phyloP scores from a whole-genome alignment of 2,329 filamentous ascomycete species.

The Leptographium radiaticola region DNA sequence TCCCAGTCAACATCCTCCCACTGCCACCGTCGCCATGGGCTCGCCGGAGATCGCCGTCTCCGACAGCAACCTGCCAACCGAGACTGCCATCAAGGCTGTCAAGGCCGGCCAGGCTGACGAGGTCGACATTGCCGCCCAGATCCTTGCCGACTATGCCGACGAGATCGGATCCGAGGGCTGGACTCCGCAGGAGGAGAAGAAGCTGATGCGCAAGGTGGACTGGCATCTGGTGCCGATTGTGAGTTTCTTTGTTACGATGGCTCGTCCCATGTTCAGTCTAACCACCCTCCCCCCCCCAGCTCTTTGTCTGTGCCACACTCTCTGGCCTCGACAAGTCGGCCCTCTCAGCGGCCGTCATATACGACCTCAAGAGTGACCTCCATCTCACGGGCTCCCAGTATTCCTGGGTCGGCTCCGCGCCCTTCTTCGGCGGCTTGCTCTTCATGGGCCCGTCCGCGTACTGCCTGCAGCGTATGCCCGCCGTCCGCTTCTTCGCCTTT shows the following conservation, averaged over 20 bases:
- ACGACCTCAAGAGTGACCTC: conserved; percentile 13
- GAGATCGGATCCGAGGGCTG: conserved; percentile 8
- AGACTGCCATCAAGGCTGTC: conserved; percentile 7
- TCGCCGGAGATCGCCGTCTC: neutral
- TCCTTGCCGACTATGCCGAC: conserved; percentile 13
- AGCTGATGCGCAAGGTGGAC: conserved; percentile 10
- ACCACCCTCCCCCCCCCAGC: neutral
- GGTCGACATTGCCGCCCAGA: conserved; percentile 16
- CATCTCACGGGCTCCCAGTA: conserved; percentile 15
- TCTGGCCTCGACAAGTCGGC: conserved; percentile 13
- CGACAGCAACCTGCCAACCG: neutral
- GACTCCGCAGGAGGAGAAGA: conserved; percentile 10
- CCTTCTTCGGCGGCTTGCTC: conserved; percentile 13
- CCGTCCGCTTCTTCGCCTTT: conserved; percentile 10
- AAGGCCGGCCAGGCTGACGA: conserved; percentile 14
- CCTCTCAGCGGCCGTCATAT: conserved; percentile 15
- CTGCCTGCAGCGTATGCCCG: conserved; percentile 11
- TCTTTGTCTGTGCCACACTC: conserved; percentile 6
- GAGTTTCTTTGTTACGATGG: conserved; percentile 8
- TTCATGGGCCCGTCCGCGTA: conserved; percentile 14
- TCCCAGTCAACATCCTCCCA: neutral
- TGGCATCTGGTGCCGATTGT: conserved; percentile 12
- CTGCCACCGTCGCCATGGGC: neutral
- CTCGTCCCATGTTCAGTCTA: neutral
- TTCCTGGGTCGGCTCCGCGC: conserved; percentile 13